A percentile compares a stretch with the other conserved stretches of the same genome.
Conservation (phyloP, 805 yeast species). For the Wickerhamiella cacticola region DNA sequence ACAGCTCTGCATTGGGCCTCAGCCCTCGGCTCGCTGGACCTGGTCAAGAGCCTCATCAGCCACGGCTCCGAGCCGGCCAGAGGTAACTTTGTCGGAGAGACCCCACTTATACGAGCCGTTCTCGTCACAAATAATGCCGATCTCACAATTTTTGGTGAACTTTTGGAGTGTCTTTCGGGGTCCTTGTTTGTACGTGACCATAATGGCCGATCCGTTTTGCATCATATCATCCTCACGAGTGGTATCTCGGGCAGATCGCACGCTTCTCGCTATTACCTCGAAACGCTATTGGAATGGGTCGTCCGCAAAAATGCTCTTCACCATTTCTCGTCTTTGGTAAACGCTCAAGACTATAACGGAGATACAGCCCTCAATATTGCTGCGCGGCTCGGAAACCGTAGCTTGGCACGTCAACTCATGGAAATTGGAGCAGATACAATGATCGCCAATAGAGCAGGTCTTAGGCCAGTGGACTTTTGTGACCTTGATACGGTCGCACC, state of each 20-base stretch:
- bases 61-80: constrained; percentile 57
- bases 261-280: constrained; percentile 63
- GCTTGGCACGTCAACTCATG: constrained; percentile 65
- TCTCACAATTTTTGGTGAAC: constrained; percentile 54
- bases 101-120: constrained; percentile 74
- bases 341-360: constrained; percentile 85
- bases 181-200: constrained; percentile 53
- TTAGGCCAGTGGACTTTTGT: constrained; percentile 80
- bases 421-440: constrained; percentile 80
- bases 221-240: constrained; percentile 72
- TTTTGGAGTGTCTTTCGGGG: constrained; percentile 67
- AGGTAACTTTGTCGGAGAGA: constrained; percentile 75
- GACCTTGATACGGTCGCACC: background rate
- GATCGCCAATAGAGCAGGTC: constrained; percentile 71
- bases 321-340: constrained; percentile 55
- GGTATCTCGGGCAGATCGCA: constrained; percentile 63
- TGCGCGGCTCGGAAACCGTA: constrained; percentile 73
- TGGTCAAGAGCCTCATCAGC: constrained; percentile 57
- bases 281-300: constrained; percentile 64
- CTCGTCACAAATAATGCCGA: constrained; percentile 76
- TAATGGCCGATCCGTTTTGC: constrained; percentile 68
- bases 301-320: constrained; percentile 44
- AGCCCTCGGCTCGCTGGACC: constrained; percentile 63
- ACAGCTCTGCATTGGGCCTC: constrained; percentile 95
- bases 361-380: constrained; percentile 92